Base-by-base conservation (phyloP, 495 filamentous ascomycete genomes). In the Geopyxis carbonaria region DNA sequence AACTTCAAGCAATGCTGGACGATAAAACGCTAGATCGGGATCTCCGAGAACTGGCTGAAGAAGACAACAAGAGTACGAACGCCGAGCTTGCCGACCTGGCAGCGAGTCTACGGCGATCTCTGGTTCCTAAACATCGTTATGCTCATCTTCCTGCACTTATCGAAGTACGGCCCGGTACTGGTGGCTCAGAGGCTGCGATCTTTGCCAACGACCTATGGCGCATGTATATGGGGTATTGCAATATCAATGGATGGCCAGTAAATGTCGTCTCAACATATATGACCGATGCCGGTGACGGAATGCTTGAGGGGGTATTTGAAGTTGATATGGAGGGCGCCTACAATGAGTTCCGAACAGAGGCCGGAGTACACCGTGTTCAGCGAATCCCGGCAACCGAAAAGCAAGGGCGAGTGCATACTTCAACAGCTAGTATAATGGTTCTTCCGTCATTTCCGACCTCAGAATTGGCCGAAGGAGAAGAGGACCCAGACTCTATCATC, bases 311-410 rank as follows among this genome's bases (percentile, higher is more conserved):
- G 11, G 72, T 94, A 14, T 67, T 97, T 15, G 86, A 93, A 57
- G 62, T 97, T n/a, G 70, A 78, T 37, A 66, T 67, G 11, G 57
- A 70, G 2, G 80, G 82, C 3, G 74, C 87, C 6, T 97, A 92
- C 57, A 80, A 73, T 29, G 51, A 68, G 5, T 67, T 97, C 44
- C 70, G 83, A 37, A 78, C 75, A 34, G 89, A 97, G 58, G 80
- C 86, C 4, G 89, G 89, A 13, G 86, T 97, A 33, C 89, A 97
- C 57, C 69, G 89, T 5, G 89, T 97, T 2, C 89, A 97, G 64
- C 72, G 89, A 15, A 76, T 95, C 0, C 89, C 89, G 1, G 72
- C 75, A 2, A 97, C 89, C 4, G 89, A 97, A 51, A 78, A 65
- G 44, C 81, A 78, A 52, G 89, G 89, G 1, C 74, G 89, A 30